Evolutionary conservation across 2,329 filamentous ascomycete species (phyloP), one percentile per base, ranked within the genome.

Genomic region (Sphaerulina vaccinii): DNA sequence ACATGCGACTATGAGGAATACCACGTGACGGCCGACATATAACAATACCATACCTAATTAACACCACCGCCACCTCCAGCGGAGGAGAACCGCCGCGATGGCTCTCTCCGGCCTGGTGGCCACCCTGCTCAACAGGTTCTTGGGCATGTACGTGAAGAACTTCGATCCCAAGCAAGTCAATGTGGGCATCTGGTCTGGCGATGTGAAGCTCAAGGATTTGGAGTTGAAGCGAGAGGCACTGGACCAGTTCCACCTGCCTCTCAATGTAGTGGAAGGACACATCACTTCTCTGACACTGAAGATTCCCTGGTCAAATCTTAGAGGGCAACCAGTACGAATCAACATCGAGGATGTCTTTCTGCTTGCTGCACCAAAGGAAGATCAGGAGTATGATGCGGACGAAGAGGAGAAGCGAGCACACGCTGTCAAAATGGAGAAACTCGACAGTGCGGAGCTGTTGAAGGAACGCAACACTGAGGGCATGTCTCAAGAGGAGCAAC

Each of bases 141-240:
- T 99, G 83, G 95, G 93, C 80, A 96, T 97, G 87, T 99, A 99
- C 73, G 92, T 99, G 73, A 91, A 95, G 81, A 97, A 99, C 75
- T 99, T 99, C 71, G 93, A 99, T 73, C 90, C 93, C 49, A 87
- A 90, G 66, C 93, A 99, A 77, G 81, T 99, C 61, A 99, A 99
- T 70, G 91, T 99, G 58, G 93, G 95, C 58, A 99, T 99, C 66
- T 99, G 92, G 93, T 95, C 89, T 18, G 93, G 95, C 64, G 93
- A 99, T 76, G 93, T 99, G 66, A 96, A 95, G 75, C 80, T 99
- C 39, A 85, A 86, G 55, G 86, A 99, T 65, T 85, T 99, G 53
- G 88, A 99, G 75, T 81, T 99, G 41, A 89, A 91, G 50, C 84
- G 88, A 52, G 93, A 99, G 78, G 93, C 93, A 15, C 85, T 99